Evolutionary conservation across 2,329 filamentous ascomycete species (phyloP).

Genomic region (Verticillium isaacii): DNA sequence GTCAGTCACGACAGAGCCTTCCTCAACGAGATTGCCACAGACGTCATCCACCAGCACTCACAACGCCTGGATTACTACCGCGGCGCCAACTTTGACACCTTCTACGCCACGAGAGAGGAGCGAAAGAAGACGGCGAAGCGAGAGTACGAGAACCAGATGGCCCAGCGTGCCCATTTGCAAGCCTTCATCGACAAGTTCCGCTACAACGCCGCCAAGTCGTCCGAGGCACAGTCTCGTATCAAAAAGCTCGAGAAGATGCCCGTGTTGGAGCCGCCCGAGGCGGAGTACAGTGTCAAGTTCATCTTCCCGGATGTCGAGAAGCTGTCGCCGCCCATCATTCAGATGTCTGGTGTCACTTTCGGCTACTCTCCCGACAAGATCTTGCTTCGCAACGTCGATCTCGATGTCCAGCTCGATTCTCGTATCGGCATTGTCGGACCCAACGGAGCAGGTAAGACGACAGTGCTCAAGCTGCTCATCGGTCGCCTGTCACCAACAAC

Average conservation of each 20-base stretch:
- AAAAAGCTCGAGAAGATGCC: slow-evolving; percentile 99
- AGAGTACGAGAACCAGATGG: slow-evolving; percentile 99
- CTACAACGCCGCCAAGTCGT: slow-evolving; percentile 98
- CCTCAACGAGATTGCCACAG: slow-evolving; percentile 97
- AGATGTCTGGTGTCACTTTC: slow-evolving; percentile 91
- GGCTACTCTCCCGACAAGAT: slow-evolving; percentile 78
- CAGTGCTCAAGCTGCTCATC: slow-evolving; percentile 94
- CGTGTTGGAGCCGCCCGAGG: slow-evolving; percentile 81
- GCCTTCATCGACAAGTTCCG: slow-evolving; percentile 99
- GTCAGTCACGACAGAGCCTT: slow-evolving; percentile 99
- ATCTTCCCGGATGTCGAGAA: slow-evolving; percentile 97
- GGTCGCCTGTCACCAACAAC: slow-evolving; percentile 72
- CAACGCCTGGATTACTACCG: slow-evolving; percentile 98
- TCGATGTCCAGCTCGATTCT: slow-evolving; percentile 96
- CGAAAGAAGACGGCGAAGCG: slow-evolving; percentile 93
- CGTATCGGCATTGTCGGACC: slow-evolving; percentile 98
- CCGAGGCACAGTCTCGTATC: slow-evolving; percentile 96
- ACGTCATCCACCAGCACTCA: slow-evolving; percentile 98
- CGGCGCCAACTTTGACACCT: slow-evolving; percentile 92
- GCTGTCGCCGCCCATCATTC: slow-evolving; percentile 92
- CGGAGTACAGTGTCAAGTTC: slow-evolving; percentile 94
- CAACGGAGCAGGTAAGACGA: slow-evolving; percentile 98
- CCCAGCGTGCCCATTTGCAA: slow-evolving; percentile 85
- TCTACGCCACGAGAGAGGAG: slow-evolving; percentile 97
- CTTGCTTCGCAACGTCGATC: slow-evolving; percentile 79